These are phyloP conservation scores for Xylaria sp. DNA, from an alignment of 2,329 filamentous ascomycete species.

Conservation along the genomic window DNA sequence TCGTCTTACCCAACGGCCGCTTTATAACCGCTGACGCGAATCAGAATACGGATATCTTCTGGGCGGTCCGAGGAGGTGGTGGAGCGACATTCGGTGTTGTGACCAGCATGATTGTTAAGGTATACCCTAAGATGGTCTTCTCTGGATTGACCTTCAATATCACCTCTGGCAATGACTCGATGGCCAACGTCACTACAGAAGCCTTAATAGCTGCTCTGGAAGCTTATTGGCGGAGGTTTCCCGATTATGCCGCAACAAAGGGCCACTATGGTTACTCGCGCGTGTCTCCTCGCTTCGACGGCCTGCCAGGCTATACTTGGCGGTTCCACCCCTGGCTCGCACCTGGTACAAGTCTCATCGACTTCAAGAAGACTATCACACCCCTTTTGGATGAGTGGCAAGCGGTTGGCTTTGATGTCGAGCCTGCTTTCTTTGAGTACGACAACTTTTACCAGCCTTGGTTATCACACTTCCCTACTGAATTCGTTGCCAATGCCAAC, in stretches of 20 bases:
- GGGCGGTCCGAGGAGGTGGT: conserved; percentile 59
- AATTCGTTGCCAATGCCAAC: conserved; percentile 47
- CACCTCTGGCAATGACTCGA: conserved; percentile 37
- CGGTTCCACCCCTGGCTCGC: conserved; percentile 49
- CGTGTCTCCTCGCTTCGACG: conserved; percentile 40
- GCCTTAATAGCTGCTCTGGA: conserved; percentile 47
- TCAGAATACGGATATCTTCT: conserved; percentile 58
- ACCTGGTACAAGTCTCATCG: conserved; percentile 48
- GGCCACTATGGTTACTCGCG: conserved; percentile 44
- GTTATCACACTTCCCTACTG: conserved; percentile 54
- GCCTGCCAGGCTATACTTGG: conserved; percentile 30
- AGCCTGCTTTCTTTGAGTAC: conserved; percentile 39
- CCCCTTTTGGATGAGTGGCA: conserved; percentile 44
- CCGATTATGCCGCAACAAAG: conserved; percentile 42
- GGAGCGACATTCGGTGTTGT: conserved; percentile 52
- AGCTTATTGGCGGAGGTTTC: conserved; percentile 49
- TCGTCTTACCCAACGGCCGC: conserved; percentile 57
- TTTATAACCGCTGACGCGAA: conserved; percentile 54
- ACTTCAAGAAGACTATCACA: conserved; percentile 50
- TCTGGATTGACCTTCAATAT: conserved; percentile 45
- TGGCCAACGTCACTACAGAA: conserved; percentile 40
- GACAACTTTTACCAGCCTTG: conserved; percentile 46
- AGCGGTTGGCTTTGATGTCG: conserved; percentile 28
- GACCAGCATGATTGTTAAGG: conserved; percentile 51
- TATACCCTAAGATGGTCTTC: conserved; percentile 50